phyloP scores from a whole-genome alignment of 805 yeast genomes.

The Spathaspora passalidarum region DNA sequence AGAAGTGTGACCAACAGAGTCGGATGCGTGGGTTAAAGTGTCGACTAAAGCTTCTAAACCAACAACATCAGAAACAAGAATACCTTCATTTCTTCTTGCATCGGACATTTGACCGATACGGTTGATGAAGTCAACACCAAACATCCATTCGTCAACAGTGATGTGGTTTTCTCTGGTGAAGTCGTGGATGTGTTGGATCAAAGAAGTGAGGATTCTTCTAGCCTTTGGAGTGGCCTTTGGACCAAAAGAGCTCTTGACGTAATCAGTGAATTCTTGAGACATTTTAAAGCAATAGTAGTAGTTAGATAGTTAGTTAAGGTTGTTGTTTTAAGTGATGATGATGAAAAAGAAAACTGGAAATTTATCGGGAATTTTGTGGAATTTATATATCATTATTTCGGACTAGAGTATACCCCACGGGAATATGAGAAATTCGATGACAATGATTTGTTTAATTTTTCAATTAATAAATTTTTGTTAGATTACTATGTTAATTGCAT shows the following conservation, averaged over 20 bases:
- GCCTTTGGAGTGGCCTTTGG: constrained; percentile 23
- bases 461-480: neutral
- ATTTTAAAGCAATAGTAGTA: constrained; percentile 9
- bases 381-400: constrained; percentile 1
- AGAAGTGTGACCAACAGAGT: constrained; percentile 17
- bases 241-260: constrained; percentile 24
- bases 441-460: neutral
- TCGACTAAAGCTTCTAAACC: constrained; percentile 34
- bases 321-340: neutral
- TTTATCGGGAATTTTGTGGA: neutral
- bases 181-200: constrained; percentile 33
- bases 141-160: constrained; percentile 34
- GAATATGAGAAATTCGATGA: neutral
- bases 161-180: constrained; percentile 31
- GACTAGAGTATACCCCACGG: neutral
- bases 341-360: neutral
- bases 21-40: constrained; percentile 21
- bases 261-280: constrained; percentile 24
- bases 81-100: constrained; percentile 28
- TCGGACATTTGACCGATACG: constrained; percentile 30
- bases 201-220: constrained; percentile 17
- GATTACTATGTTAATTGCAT: neutral
- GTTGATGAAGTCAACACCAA: constrained; percentile 27
- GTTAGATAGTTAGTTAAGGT: neutral
- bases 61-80: constrained; percentile 30